Evolutionary conservation across 2,329 filamentous ascomycete genomes (phyloP).

Genomic region (Trichoderma koningii): DNA sequence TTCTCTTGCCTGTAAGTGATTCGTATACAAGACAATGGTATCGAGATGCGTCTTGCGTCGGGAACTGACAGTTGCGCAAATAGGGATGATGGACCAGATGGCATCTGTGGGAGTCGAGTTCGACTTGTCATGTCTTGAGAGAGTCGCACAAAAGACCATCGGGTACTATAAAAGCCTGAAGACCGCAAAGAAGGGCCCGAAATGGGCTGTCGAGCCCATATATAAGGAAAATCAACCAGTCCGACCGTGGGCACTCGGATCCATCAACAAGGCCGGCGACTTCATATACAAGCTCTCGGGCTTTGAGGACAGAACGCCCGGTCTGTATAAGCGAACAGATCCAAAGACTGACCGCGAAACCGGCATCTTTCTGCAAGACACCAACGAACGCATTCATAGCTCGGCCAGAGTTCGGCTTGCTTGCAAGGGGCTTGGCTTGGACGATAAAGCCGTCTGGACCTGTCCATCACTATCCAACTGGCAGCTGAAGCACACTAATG

Average conservation of each 20-base stretch:
- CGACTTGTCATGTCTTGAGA: slow-evolving; percentile 44
- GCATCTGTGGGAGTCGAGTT: slow-evolving; percentile 55
- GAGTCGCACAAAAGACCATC: slow-evolving; percentile 43
- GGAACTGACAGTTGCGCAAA: not conserved
- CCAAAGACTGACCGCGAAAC: slow-evolving; percentile 43
- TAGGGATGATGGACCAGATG: slow-evolving; percentile 61
- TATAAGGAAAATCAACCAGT: slow-evolving; percentile 51
- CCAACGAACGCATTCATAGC: slow-evolving; percentile 58
- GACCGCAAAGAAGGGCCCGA: slow-evolving; percentile 29
- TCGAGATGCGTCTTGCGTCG: not conserved
- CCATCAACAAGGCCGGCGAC: slow-evolving; percentile 45
- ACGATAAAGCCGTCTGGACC: slow-evolving; percentile 52
- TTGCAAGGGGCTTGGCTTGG: slow-evolving; percentile 51
- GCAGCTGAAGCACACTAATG: slow-evolving; percentile 44
- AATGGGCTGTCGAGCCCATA: slow-evolving; percentile 54
- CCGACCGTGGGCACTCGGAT: slow-evolving; percentile 52
- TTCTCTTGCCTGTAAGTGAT: slow-evolving; percentile 44
- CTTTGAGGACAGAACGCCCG: slow-evolving; percentile 48
- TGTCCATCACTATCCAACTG: slow-evolving; percentile 50
- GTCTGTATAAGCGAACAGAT: slow-evolving; percentile 50
- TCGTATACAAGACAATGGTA: not conserved
- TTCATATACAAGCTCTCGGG: slow-evolving; percentile 50
- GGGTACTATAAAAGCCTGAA: slow-evolving; percentile 38
- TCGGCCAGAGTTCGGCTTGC: slow-evolving; percentile 57
- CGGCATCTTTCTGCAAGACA: slow-evolving; percentile 49